phyloP scores from a whole-genome alignment of 805 yeast genomes.

The Zygoascus ofunaensis region DNA sequence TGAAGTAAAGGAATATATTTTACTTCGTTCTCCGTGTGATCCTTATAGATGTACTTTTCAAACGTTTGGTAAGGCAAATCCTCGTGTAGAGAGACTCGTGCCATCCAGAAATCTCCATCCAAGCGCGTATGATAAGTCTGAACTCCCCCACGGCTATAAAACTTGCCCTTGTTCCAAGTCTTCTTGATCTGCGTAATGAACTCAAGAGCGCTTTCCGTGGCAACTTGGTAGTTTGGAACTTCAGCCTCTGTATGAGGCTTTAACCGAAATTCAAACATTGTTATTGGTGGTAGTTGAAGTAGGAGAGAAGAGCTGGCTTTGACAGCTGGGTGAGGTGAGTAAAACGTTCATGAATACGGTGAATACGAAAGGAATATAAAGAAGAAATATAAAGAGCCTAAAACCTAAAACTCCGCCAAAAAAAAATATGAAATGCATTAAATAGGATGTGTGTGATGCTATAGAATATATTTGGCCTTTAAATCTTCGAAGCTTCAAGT shows the following conservation, averaged over 20 bases:
- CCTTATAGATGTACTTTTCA: slow-evolving; percentile 22
- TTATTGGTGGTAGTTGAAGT: no score
- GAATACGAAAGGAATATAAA: no score
- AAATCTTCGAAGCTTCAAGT: no score
- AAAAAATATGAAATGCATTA: no score
- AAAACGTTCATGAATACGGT: no score
- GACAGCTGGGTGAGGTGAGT: no score
- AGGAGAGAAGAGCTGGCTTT: no score
- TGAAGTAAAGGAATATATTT: slow-evolving; percentile 30
- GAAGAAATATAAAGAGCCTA: no score
- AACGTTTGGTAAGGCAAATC: slow-evolving; percentile 25
- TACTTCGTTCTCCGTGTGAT: slow-evolving; percentile 33
- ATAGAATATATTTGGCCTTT: no score
- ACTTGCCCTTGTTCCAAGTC: slow-evolving; percentile 20
- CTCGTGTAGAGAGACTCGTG: slow-evolving; percentile 28
- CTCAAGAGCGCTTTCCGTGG: slow-evolving; percentile 15
- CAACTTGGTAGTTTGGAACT: slow-evolving; percentile 18
- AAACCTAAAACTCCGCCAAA: no score
- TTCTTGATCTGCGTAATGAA: slow-evolving; percentile 12
- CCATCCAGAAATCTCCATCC: slow-evolving; percentile 30
- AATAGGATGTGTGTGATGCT: no score
- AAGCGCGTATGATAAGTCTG: slow-evolving; percentile 19
- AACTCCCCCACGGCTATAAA: slow-evolving; percentile 10
- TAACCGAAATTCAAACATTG: slow-evolving; percentile 14
- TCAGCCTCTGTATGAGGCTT: slow-evolving; percentile 15